These are phyloP conservation scores for Phascolomyces articulosus DNA, from an alignment of 371 early-diverging fungal genomes.

Conservation along the genomic window DNA sequence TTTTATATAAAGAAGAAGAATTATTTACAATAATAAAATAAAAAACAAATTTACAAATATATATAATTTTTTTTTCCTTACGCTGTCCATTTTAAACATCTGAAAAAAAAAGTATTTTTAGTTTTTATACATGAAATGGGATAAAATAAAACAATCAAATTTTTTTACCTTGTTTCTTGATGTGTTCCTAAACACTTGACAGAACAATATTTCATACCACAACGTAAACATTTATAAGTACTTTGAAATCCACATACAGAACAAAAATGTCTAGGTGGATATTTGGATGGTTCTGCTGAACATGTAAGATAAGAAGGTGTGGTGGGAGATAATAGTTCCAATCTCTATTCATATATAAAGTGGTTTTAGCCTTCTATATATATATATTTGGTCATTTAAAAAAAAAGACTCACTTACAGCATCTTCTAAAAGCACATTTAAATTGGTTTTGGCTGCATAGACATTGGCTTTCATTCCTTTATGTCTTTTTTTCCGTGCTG, in stretches of 20 bases:
- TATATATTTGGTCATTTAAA: neutral
- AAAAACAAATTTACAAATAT: too few relatives aligned
- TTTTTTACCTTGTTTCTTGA: constrained; percentile 60
- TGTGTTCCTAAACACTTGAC: constrained; percentile 60
- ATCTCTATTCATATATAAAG: constrained; percentile 14
- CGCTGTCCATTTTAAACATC: constrained; percentile 31
- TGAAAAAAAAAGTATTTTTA: neutral
- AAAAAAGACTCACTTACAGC: constrained; percentile 35
- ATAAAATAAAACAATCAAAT: neutral
- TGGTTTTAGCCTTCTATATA: neutral
- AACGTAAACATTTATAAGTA: constrained; percentile 58
- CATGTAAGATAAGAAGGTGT: constrained; percentile 59
- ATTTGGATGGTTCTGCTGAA: constrained; percentile 52
- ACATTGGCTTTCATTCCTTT: constrained; percentile 34
- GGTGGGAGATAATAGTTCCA: constrained; percentile 29
- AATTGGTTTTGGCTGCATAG: constrained; percentile 52
- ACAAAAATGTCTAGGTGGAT: constrained; percentile 69
- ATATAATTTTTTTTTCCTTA: too few relatives aligned
- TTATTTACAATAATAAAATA: neutral
- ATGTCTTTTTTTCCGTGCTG: constrained; percentile 25
- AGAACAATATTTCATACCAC: constrained; percentile 73
- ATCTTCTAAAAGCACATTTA: constrained; percentile 57
- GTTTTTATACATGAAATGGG: too few relatives aligned
- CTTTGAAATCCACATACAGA: constrained; percentile 71
- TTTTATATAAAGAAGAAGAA: neutral